Percentiles rank a stretch among this genome's conserved stretches.
Conservation (phyloP, 2,329 filamentous ascomycete species). For the Aspergillus sp. region DNA sequence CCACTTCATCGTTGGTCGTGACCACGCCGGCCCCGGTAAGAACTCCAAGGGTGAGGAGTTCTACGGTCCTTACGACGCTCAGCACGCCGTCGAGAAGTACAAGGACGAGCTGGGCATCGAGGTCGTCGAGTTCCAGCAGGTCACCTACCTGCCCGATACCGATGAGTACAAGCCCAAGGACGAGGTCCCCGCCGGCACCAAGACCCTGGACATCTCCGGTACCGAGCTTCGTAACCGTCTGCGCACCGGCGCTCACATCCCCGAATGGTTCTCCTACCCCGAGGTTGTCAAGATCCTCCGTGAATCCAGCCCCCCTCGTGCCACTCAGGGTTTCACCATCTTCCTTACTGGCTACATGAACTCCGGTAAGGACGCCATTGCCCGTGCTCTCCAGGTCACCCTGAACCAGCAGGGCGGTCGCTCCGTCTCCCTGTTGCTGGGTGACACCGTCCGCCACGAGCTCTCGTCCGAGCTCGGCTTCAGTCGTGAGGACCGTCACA, state of each 20-base stretch:
- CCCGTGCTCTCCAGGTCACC: slow-evolving; percentile 91
- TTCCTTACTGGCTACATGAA: slow-evolving; percentile 98
- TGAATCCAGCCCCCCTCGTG: slow-evolving; percentile 91
- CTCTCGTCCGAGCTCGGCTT: slow-evolving; percentile 95
- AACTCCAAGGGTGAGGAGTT: slow-evolving; percentile 97
- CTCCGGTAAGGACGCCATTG: slow-evolving; percentile 94
- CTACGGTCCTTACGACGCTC: slow-evolving; percentile 97
- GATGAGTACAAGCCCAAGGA: slow-evolving; percentile 96
- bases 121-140: slow-evolving; percentile 99
- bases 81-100: slow-evolving; percentile 95
- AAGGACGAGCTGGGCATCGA: slow-evolving; percentile 95
- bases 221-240: slow-evolving; percentile 91
- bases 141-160: slow-evolving; percentile 96
- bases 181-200: slow-evolving; percentile 77
- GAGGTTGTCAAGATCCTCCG: slow-evolving; percentile 96
- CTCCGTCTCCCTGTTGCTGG: slow-evolving; percentile 88
- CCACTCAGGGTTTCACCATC: slow-evolving; percentile 93
- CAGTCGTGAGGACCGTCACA: slow-evolving; percentile 86
- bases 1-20: slow-evolving; percentile 98
- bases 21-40: slow-evolving; percentile 96
- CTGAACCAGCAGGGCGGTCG: slow-evolving; percentile 97
- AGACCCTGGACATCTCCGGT: slow-evolving; percentile 83
- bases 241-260: slow-evolving; percentile 88
- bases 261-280: slow-evolving; percentile 99
- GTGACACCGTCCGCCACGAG: slow-evolving; percentile 91